These are phyloP conservation scores for Pontederia crassipes DNA, from an alignment of 176 grass and related monocot genomes.

Conservation along the genomic window DNA sequence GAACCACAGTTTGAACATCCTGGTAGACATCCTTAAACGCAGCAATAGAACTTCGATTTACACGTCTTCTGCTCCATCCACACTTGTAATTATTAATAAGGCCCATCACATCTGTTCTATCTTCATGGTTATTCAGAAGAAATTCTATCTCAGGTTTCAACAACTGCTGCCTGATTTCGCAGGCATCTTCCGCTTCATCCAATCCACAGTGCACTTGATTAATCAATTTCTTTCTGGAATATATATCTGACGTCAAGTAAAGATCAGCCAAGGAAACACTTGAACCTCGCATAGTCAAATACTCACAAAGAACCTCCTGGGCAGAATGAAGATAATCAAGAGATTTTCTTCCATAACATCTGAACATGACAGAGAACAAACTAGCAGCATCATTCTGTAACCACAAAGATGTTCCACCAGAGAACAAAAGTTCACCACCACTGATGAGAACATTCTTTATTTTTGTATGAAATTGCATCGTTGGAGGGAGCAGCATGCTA, in stretches of 20 bases:
- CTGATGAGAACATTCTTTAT: constrained; percentile 30
- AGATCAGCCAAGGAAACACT: constrained; percentile 73
- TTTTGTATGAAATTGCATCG: constrained; percentile 37
- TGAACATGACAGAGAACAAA: constrained; percentile 58
- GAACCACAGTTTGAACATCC: constrained; percentile 52
- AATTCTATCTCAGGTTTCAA: constrained; percentile 42
- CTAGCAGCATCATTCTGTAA: constrained; percentile 41
- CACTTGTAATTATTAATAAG: constrained; percentile 20
- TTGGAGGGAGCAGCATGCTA: constrained; percentile 51
- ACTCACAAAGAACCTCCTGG: constrained; percentile 75
- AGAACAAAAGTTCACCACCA: constrained; percentile 42
- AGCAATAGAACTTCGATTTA: constrained; percentile 44
- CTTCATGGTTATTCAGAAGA: constrained; percentile 32
- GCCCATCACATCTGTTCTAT: constrained; percentile 31
- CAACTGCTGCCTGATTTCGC: constrained; percentile 42
- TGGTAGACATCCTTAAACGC: constrained; percentile 78
- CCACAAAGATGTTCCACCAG: constrained; percentile 41
- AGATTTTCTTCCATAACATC: constrained; percentile 40
- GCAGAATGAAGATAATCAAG: constrained; percentile 53
- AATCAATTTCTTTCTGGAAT: constrained; percentile 42
- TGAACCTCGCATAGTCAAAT: constrained; percentile 56
- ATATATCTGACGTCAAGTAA: constrained; percentile 50
- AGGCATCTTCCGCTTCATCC: constrained; percentile 72
- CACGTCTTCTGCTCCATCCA: constrained; percentile 22
- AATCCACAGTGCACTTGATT: constrained; percentile 55